phyloP scores from a whole-genome alignment of 805 yeast species.

The Hanseniaspora vineae region DNA sequence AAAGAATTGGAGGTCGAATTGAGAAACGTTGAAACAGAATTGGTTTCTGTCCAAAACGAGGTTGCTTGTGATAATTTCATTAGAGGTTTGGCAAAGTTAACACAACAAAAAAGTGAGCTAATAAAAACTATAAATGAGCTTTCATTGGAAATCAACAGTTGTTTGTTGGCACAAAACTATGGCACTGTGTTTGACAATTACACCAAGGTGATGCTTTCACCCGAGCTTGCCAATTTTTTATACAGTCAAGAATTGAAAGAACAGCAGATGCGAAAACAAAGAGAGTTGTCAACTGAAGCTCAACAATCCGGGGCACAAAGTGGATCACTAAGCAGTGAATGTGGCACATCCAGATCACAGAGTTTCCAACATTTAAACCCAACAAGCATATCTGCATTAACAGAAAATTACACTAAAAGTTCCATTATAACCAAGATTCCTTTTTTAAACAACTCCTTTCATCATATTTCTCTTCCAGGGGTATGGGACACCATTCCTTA shows the following conservation, averaged over 20 bases:
- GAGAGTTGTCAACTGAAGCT: neutral
- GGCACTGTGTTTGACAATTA: constrained; percentile 14
- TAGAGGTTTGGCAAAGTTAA: neutral
- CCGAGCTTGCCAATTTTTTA: constrained; percentile 11
- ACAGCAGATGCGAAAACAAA: neutral
- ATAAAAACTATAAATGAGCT: neutral
- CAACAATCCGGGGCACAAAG: neutral
- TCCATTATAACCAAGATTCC: constrained; percentile 16
- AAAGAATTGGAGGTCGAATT: neutral
- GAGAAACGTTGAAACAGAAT: neutral
- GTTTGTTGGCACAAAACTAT: constrained; percentile 17
- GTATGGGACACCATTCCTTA: constrained; percentile 16
- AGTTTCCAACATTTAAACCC: neutral
- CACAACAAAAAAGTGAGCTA: neutral
- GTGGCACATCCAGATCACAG: too few species aligned
- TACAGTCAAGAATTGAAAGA: constrained; percentile 3
- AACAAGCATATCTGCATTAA: too few species aligned
- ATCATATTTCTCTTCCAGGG: constrained; percentile 17
- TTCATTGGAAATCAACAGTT: constrained; percentile 10
- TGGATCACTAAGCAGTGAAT: too few species aligned
- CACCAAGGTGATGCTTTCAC: constrained; percentile 12
- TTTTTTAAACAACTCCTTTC: constrained; percentile 14
- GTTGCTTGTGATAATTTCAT: too few species aligned
- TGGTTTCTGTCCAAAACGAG: neutral
- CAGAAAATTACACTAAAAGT: neutral